These are phyloP conservation scores for Cystobasidium ongulense DNA, from an alignment of 768 basidiomycete genomes.

Conservation along the genomic window DNA sequence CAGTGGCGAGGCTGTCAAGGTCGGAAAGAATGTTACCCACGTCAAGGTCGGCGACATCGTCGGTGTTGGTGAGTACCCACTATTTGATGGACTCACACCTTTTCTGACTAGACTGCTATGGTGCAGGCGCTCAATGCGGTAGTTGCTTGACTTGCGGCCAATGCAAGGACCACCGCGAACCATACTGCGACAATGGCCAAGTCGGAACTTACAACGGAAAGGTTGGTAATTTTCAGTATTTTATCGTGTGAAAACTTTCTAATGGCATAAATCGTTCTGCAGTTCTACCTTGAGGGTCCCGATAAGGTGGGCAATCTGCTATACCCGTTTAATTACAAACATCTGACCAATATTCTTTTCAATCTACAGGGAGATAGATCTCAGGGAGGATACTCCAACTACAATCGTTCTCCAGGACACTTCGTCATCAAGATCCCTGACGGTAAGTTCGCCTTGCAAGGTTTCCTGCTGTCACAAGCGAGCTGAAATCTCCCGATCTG, in stretches of 20 bases:
- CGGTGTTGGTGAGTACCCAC: slow-evolving; percentile 1
- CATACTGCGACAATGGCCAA: slow-evolving; percentile 24
- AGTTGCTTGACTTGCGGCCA: slow-evolving; percentile 35
- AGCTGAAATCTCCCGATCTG: neutral
- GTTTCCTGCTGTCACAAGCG: slow-evolving; percentile 40
- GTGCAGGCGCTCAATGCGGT: slow-evolving; percentile 31
- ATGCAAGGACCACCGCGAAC: slow-evolving; percentile 38
- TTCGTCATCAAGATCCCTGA: slow-evolving; percentile 58
- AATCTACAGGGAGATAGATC: slow-evolving; percentile 25
- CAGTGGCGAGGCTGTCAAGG: slow-evolving; percentile 34
- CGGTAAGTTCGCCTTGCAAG: neutral
- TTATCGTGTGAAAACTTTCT: no score
- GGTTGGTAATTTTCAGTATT: neutral
- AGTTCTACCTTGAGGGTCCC: slow-evolving; percentile 27
- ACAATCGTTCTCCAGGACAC: slow-evolving; percentile 48
- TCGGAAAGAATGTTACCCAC: slow-evolving; percentile 46
- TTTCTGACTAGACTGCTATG: slow-evolving; percentile 13
- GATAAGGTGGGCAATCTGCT: slow-evolving; percentile 33
- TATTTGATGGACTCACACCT: slow-evolving; percentile 30
- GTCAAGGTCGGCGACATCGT: slow-evolving; percentile 41
- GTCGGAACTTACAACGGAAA: slow-evolving; percentile 35
- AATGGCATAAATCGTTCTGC: no score
- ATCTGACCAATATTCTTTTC: neutral
- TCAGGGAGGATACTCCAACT: slow-evolving; percentile 46
- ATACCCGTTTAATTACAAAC: neutral